Percentiles rank a stretch among this genome's conserved stretches.
Conservation (phyloP, 345 rosid species). For the Pugionium dolabratum region DNA sequence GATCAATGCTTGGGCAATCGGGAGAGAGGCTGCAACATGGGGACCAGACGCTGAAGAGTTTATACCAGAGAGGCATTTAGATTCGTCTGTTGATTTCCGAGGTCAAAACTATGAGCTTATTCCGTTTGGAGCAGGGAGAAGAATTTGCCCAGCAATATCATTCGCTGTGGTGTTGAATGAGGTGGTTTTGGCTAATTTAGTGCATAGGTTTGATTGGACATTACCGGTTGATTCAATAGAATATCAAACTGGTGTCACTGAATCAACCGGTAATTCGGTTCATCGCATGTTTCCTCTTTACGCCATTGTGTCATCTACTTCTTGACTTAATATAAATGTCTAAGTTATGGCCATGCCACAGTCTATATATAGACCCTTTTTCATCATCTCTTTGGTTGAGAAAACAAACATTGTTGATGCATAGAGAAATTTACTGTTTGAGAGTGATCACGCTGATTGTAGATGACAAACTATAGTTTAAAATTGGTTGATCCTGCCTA, state of each 20-base stretch:
- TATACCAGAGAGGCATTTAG: slow-evolving; percentile 39
- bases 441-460: no score
- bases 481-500: no score
- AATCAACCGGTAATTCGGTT: slow-evolving; percentile 2
- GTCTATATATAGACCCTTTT: no score
- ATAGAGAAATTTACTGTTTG: no score
- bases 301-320: slow-evolving; percentile 11
- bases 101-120: slow-evolving; percentile 38
- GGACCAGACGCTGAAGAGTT: slow-evolving; percentile 32
- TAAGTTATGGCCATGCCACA: no score
- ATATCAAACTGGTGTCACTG: background rate
- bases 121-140: slow-evolving; percentile 41
- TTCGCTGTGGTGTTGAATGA: slow-evolving; percentile 32
- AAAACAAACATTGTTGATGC: no score
- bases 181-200: slow-evolving; percentile 30
- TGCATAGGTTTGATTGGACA: slow-evolving; percentile 38
- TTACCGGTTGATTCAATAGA: background rate
- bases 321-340: slow-evolving; percentile 1
- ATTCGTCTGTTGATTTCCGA: slow-evolving; percentile 19
- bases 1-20: slow-evolving; percentile 45
- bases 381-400: no score
- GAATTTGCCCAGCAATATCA: slow-evolving; percentile 35
- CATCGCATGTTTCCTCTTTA: slow-evolving; percentile 25
- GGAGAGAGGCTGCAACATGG: slow-evolving; percentile 38
- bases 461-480: no score